A percentile compares a stretch with the other conserved stretches of the same genome.
Conservation (phyloP, 495 filamentous ascomycete species). For the Lophiostoma macrostomum region DNA sequence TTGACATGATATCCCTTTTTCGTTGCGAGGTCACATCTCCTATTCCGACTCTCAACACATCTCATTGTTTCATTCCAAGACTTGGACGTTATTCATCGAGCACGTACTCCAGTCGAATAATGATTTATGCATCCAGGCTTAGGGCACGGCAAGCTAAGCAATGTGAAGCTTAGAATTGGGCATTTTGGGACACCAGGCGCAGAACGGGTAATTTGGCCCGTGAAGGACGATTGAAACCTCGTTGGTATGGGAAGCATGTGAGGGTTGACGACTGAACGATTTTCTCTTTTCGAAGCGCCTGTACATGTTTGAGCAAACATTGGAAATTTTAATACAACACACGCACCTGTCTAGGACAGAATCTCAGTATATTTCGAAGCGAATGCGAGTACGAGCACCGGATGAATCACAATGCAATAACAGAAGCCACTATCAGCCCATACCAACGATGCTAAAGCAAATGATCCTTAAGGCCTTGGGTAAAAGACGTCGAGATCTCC, state of each 20-base stretch:
- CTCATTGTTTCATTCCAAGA: constrained; percentile 17
- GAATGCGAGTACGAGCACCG: no score
- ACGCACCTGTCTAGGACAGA: background rate
- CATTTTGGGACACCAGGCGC: background rate
- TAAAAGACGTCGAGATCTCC: no score
- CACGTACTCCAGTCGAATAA: no score
- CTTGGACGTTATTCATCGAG: constrained; percentile 13
- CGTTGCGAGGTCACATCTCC: background rate
- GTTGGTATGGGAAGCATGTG: background rate
- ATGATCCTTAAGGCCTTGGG: no score
- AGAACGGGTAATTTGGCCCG: no score
- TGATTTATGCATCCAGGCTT: no score
- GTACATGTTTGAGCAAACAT: constrained; percentile 4
- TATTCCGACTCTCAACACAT: background rate
- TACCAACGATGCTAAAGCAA: no score
- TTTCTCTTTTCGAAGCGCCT: constrained; percentile 4
- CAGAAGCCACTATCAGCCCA: no score
- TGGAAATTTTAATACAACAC: constrained; percentile 7
- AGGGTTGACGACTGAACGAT: constrained; percentile 8
- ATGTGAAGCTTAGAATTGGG: background rate
- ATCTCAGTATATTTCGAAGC: no score
- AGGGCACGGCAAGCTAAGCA: background rate
- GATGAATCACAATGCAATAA: no score
- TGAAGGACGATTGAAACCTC: background rate
- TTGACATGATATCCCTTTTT: background rate